These are phyloP conservation scores for Coriolopsis trogii DNA, from an alignment of 1,284 basidiomycete species.

Conservation along the genomic window DNA sequence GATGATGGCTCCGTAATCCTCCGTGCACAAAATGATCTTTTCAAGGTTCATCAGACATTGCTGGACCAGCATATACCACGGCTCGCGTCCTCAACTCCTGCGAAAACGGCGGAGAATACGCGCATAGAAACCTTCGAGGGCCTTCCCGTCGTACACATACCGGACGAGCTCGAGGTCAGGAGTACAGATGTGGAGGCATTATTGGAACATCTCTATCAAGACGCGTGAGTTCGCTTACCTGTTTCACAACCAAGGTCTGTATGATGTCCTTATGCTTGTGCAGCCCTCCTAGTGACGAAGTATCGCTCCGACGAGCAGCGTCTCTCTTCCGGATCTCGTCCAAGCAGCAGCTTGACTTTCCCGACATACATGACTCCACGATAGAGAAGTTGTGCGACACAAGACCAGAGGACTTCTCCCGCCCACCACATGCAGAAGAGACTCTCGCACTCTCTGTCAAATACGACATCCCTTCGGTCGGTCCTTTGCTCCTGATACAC, in stretches of 20 bases:
- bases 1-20: conserved; percentile 62
- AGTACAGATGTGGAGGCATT: conserved; percentile 55
- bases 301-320: conserved; percentile 48
- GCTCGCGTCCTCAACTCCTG: conserved; percentile 33
- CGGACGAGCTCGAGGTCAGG: conserved; percentile 37
- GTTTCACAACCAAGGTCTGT: too few relatives aligned
- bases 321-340: conserved; percentile 58
- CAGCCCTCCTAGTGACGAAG: conserved; percentile 48
- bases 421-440: conserved; percentile 43
- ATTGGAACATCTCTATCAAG: conserved; percentile 64
- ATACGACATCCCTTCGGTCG: conserved; percentile 47
- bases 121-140: conserved; percentile 6
- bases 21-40: conserved; percentile 43
- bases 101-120: neutral
- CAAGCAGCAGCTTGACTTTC: conserved; percentile 55
- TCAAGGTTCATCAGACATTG: conserved; percentile 56
- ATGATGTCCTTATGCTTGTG: conserved; percentile 9
- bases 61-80: conserved; percentile 53
- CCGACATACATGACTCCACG: conserved; percentile 46
- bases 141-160: conserved; percentile 36
- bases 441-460: conserved; percentile 51
- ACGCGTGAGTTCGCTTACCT: conserved; percentile 48
- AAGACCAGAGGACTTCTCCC: conserved; percentile 28
- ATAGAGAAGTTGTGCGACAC: conserved; percentile 49
- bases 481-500: conserved; percentile 22